Base-by-base conservation (phyloP, 2,329 filamentous ascomycete genomes). In the Aureobasidium subglaciale region DNA sequence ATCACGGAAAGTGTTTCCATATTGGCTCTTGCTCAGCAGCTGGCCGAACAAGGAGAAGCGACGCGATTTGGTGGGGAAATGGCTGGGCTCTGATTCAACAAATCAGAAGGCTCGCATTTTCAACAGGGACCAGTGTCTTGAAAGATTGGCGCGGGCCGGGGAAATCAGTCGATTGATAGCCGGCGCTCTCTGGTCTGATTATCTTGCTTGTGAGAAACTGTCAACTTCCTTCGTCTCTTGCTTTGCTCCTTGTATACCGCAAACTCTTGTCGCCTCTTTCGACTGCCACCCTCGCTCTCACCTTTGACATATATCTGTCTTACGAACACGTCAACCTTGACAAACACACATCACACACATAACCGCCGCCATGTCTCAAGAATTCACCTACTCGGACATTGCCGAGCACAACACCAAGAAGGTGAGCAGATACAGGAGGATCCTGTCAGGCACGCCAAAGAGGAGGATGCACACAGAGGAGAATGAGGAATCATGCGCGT, bases 351-450 rank as follows among this genome's bases (percentile, higher is more conserved):
- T 22, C 42, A 45, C 43, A 35, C 24, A 54, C 7, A 41, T 20
- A 53, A 56, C 57, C 53, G 13, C 32, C 37, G 72, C 63, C 63
- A 82, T 81, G 78, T 75, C 78, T 68, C 74, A 79, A 68, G 72
- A 79, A 68, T 82, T 85, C 76, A 93, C 87, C 67, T 88, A 84
- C 76, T 78, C 86, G 68, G 88, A 96, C 73, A 83, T 95, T 74
- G 80, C 87, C 60, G 83, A 84, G 75, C 90, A 95, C 82, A 88
- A 86, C 78, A 85, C 82, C 75, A 96, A 96, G 85, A 96, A 90
- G 54, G 54, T 56, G 38, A 54, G 50, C 38, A 54, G 5, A 25
- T 9, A 10, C 22, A 35, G 1, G 13, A 35, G 9, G 18, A 6
- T 22, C 11, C 22, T 18, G 32, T 25, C 16, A 22, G 27, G 9